Evolutionary conservation across 768 basidiomycete species (phyloP).

Genomic region (Lactifluus echinatus): DNA sequence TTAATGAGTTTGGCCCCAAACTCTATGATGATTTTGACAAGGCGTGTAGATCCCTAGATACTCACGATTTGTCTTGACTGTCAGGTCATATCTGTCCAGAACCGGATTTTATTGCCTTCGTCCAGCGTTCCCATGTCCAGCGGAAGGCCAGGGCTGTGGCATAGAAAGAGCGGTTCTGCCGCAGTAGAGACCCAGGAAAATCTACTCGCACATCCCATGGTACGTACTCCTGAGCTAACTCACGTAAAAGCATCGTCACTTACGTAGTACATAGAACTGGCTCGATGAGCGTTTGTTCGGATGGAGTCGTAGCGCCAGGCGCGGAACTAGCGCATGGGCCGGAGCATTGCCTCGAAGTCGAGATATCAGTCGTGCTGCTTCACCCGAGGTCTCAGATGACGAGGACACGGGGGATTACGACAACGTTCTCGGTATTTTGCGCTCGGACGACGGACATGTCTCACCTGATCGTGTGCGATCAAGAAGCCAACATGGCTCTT

Average conservation of each 20-base stretch:
- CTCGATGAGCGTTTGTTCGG: constrained; percentile 89
- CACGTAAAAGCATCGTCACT: neutral
- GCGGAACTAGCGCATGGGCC: constrained; percentile 86
- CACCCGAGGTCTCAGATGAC: constrained; percentile 75
- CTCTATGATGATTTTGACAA: constrained; percentile 82
- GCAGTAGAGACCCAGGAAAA: constrained; percentile 75
- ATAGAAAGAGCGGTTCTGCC: constrained; percentile 65
- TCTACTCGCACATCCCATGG: constrained; percentile 84
- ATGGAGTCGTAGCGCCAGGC: constrained; percentile 65
- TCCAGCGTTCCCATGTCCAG: constrained; percentile 75
- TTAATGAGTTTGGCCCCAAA: constrained; percentile 83
- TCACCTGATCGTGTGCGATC: constrained; percentile 31
- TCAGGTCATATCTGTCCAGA: constrained; percentile 2
- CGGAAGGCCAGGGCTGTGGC: constrained; percentile 61
- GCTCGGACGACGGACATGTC: constrained; percentile 38
- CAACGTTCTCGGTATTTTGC: constrained; percentile 66
- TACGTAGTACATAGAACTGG: constrained; percentile 46
- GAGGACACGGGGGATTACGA: constrained; percentile 90
- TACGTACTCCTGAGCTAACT: constrained; percentile 28
- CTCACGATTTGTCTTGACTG: neutral
- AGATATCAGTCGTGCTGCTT: constrained; percentile 53
- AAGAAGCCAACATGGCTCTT: constrained; percentile 62
- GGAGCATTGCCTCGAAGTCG: constrained; percentile 42
- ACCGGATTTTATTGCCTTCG: constrained; percentile 67
- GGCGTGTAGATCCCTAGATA: constrained; percentile 32